Evolutionary conservation across 345 rosid species (phyloP).

Genomic region (Acer saccharum): DNA sequence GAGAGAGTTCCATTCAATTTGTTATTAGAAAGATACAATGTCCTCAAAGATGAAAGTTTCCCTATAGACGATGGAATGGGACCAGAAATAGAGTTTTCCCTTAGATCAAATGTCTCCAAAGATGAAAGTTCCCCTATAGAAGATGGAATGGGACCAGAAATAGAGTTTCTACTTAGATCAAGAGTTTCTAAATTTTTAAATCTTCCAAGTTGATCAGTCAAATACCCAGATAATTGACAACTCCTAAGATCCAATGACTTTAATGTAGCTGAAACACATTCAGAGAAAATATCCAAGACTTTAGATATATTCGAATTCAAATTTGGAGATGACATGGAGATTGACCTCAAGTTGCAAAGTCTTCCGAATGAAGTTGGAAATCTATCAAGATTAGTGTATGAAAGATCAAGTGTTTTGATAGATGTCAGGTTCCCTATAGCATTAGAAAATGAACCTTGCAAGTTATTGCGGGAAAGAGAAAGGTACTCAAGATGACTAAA

Average conservation of each 20-base stretch:
- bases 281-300: not conserved
- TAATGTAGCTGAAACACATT: not conserved
- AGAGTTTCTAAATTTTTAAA: not conserved
- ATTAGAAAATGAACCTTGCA: constrained; percentile 21
- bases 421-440: constrained; percentile 18
- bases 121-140: too few species aligned
- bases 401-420: not conserved
- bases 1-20: not conserved
- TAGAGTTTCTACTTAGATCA: not conserved
- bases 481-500: constrained; percentile 26
- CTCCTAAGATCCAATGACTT: not conserved
- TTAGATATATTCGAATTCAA: not conserved
- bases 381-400: not conserved
- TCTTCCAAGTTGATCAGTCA: not conserved
- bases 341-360: not conserved
- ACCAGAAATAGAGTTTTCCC: not conserved
- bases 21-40: not conserved
- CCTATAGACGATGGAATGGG: not conserved
- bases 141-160: too few species aligned
- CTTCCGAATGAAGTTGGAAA: not conserved
- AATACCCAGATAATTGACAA: not conserved
- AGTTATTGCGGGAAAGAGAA: not conserved
- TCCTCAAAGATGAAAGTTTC: not conserved
- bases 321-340: not conserved
- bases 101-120: not conserved